Evolutionary conservation across 495 filamentous ascomycete genomes (phyloP).

Genomic region (Tricharina praecox): DNA sequence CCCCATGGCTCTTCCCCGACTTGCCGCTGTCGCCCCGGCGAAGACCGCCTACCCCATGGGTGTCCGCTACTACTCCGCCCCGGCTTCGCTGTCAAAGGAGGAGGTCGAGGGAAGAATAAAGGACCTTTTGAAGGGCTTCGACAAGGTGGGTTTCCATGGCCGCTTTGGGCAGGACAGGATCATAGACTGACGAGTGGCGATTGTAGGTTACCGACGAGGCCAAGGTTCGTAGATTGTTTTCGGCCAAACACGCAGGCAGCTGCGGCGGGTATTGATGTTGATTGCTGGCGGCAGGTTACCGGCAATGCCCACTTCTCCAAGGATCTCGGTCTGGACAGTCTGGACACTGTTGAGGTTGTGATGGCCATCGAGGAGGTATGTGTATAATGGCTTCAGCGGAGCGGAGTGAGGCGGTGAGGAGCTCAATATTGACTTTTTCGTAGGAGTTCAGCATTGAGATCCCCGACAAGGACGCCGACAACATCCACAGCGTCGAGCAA

Average conservation of each 20-base stretch:
- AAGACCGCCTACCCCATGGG: constrained; percentile 40
- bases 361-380: constrained; percentile 99
- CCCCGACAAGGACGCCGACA: constrained; percentile 95
- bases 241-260: too few species aligned
- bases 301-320: constrained; percentile 76
- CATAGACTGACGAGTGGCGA: constrained; percentile 1
- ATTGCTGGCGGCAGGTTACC: constrained; percentile 46
- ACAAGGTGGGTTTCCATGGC: constrained; percentile 61
- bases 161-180: too few species aligned
- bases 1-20: constrained; percentile 38
- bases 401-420: constrained; percentile 13
- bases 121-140: constrained; percentile 79
- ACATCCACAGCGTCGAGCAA: constrained; percentile 90
- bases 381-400: neutral
- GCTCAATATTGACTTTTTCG: constrained; percentile 24
- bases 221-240: constrained; percentile 64
- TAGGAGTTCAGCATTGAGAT: constrained; percentile 99
- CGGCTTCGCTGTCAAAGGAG: constrained; percentile 52
- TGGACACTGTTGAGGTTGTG: constrained; percentile 97
- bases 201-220: constrained; percentile 20
- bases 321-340: constrained; percentile 86
- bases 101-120: constrained; percentile 89
- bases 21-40: constrained; percentile 37
- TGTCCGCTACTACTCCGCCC: constrained; percentile 72
- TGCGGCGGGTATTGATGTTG: neutral